Conservation (phyloP, 495 filamentous ascomycete species). For the Cetradonia linearis region DNA sequence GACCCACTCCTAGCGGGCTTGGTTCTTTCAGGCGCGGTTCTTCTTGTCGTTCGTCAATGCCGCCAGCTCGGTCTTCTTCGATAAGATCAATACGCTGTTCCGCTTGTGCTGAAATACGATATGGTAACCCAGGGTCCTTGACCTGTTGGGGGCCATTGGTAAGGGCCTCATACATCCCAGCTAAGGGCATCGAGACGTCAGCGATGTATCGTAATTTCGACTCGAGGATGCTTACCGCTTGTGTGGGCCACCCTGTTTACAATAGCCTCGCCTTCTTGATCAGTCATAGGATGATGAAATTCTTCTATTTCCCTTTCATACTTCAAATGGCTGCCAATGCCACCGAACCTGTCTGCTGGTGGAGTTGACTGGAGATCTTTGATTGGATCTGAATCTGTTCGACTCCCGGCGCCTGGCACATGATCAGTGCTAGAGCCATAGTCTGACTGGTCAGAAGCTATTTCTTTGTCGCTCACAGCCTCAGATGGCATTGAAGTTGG, state of each 20-base stretch:
- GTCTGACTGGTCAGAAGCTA: background rate
- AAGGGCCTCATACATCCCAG: background rate
- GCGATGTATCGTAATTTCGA: background rate
- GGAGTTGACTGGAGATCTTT: background rate
- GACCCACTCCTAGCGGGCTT: too few relatives aligned
- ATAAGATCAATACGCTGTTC: background rate
- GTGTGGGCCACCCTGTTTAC: background rate
- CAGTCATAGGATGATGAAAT: background rate
- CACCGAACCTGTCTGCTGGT: background rate
- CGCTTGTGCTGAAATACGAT: constrained; percentile 7
- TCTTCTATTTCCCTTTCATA: background rate
- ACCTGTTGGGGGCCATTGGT: background rate
- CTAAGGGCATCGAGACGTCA: background rate
- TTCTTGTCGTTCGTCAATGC: background rate
- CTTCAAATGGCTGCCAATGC: background rate
- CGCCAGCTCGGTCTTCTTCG: background rate
- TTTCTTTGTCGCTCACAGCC: background rate
- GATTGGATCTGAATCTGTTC: background rate
- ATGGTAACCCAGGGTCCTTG: background rate
- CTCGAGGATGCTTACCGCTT: background rate
- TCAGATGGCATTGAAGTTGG: background rate
- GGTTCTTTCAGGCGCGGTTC: too few relatives aligned
- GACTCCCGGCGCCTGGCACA: background rate
- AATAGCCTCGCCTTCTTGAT: background rate
- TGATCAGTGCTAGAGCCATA: constrained; percentile 1